Conservation (phyloP, 139 green algal genomes). For the Medakamo hakoo region DNA sequence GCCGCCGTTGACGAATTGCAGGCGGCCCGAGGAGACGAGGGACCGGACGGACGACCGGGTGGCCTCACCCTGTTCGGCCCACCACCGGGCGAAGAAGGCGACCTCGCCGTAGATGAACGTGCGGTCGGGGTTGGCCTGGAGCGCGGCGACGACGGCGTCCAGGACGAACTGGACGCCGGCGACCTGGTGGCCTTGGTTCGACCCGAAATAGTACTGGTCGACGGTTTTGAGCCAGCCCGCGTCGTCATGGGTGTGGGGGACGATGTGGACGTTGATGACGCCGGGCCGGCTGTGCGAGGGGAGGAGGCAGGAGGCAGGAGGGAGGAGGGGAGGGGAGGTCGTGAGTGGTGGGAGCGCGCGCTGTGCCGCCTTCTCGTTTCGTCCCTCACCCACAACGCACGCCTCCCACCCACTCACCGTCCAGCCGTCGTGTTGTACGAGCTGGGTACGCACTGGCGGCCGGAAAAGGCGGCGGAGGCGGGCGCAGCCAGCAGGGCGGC, state of each 20-base stretch:
- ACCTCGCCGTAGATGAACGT: conserved; percentile 70
- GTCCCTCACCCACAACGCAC: not conserved
- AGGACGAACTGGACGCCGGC: conserved; percentile 68
- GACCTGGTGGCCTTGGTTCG: conserved; percentile 57
- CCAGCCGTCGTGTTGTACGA: conserved; percentile 1
- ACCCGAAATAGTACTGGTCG: conserved; percentile 71
- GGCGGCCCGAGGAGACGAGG: conserved; percentile 29
- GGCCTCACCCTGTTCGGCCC: conserved; percentile 34
- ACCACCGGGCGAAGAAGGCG: conserved; percentile 77
- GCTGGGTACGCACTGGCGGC: not conserved
- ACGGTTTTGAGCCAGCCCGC: conserved; percentile 82
- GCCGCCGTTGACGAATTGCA: conserved; percentile 72
- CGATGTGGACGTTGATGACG: conserved; percentile 62
- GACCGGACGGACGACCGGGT: conserved; percentile 22
- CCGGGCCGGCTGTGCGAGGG: not conserved
- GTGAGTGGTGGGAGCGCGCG: not conserved
- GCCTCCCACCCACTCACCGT: not conserved
- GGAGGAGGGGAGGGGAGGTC: not conserved
- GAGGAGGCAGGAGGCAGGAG: not conserved
- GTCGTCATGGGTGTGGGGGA: conserved; percentile 75
- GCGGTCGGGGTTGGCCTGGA: conserved; percentile 40
- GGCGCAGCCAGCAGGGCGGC: too few species aligned
- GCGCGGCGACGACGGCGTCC: conserved; percentile 46
- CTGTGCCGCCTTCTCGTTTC: not conserved
- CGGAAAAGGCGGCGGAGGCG: too few species aligned